Evolutionary conservation across 495 filamentous ascomycete genomes (phyloP), one percentile per base, ranked within the genome.

Genomic region (Xylaria palmicola): DNA sequence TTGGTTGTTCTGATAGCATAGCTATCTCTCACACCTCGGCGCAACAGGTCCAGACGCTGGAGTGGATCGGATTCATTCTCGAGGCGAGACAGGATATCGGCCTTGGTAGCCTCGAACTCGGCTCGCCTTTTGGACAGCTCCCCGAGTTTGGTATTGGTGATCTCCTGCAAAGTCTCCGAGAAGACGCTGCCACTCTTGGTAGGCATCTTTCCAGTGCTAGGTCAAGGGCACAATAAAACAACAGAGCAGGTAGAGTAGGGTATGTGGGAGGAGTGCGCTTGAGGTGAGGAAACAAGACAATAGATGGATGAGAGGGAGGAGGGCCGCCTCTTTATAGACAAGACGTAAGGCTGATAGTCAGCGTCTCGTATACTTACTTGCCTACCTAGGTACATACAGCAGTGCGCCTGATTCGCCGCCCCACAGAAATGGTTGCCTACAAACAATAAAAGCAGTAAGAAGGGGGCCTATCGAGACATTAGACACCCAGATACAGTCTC

Each of bases 111-210:
- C 26, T 84, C 77, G 59, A 85, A 90, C 20, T 80, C 65, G 2
- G 64, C 65, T 26, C 83, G 83, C 61, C 86, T 80, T 60, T 86
- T 86, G 17, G 81, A 81, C 6, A 89, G 77, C 58, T 87, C 85
- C 19, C 71, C 76, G 50, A 89, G 80, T 66, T 90, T 90, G 44
- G 83, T 86, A 29, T 74, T 74, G 20, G 86, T 90, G 72, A 90
- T 88, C 9, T 84, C 83, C 61, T 83, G 81, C 17, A 90, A 77
- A 15, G 85, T 86, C 66, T 85, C 79, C 7, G 86, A 86, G 59
- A 88, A 77, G 53, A 77, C 72, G 34, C 66, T 68, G 27, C 66
- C 63, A 43, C 39, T 13, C 24, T 44, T 56, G 26, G 26, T 32
- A 20, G 39, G 10, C 53, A 56, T 56, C 39, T 44, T 44, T 10